Percentiles rank a stretch among this genome's conserved stretches.
These are phyloP conservation scores for Phytophthora ramorum DNA, from an alignment of 352 stramenopile species.

Conservation along the genomic window DNA sequence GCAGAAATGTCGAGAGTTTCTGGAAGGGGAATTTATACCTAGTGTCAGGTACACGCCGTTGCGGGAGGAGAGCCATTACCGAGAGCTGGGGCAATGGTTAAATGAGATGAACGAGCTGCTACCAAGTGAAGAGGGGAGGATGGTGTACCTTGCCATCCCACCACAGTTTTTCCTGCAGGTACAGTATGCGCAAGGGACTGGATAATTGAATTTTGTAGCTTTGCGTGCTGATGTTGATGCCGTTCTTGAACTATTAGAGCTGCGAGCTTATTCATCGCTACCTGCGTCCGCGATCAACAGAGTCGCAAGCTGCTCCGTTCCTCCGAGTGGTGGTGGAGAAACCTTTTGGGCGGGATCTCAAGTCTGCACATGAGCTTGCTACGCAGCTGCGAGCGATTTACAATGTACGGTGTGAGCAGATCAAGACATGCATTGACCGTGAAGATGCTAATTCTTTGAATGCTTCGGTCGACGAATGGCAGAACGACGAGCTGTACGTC, in stretches of 20 bases:
- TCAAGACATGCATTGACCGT: background rate
- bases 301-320: slow-evolving; percentile 30
- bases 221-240: background rate
- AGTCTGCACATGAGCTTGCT: slow-evolving; percentile 56
- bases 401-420: slow-evolving; percentile 20
- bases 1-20: slow-evolving; percentile 43
- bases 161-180: slow-evolving; percentile 69
- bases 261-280: slow-evolving; percentile 43
- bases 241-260: slow-evolving; percentile 21
- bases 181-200: slow-evolving; percentile 16
- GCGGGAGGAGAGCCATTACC: slow-evolving; percentile 41
- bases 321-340: slow-evolving; percentile 85
- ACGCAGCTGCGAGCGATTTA: slow-evolving; percentile 46
- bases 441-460: background rate
- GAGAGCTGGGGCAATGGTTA: slow-evolving; percentile 24
- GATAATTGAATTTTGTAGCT: slow-evolving; percentile 13
- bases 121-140: slow-evolving; percentile 39
- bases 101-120: slow-evolving; percentile 6
- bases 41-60: slow-evolving; percentile 60
- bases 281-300: slow-evolving; percentile 22
- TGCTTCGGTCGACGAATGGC: background rate
- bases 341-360: slow-evolving; percentile 71
- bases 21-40: slow-evolving; percentile 39
- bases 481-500: slow-evolving; percentile 80
- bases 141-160: slow-evolving; percentile 86